Conservation (phyloP, 1,139 yeast species). For the Wickerhamiella infanticola region DNA sequence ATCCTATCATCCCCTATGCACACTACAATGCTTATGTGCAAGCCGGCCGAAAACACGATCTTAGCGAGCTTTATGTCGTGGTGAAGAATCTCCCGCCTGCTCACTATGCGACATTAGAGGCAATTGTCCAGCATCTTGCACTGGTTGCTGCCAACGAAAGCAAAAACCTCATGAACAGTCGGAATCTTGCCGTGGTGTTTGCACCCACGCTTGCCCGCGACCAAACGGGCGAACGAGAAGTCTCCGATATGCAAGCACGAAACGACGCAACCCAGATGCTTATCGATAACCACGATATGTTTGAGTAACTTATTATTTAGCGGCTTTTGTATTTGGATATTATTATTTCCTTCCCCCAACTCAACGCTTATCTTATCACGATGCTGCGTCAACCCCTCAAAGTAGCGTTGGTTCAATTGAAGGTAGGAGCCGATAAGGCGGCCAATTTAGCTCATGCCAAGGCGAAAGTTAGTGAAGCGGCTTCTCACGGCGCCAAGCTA, state of each 20-base stretch:
- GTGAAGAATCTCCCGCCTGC: slow-evolving; percentile 44
- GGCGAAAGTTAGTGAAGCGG: slow-evolving; percentile 41
- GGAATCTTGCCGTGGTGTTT: slow-evolving; percentile 80
- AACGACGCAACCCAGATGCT: slow-evolving; percentile 69
- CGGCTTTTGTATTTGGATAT: too few relatives aligned
- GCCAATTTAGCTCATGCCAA: slow-evolving; percentile 45
- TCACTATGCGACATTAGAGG: slow-evolving; percentile 42
- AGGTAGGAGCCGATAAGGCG: slow-evolving; percentile 55
- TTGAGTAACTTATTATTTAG: background rate
- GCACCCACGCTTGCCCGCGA: slow-evolving; percentile 90
- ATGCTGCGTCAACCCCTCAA: slow-evolving; percentile 27
- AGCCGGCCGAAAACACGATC: slow-evolving; percentile 26
- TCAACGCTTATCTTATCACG: background rate
- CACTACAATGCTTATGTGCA: slow-evolving; percentile 52
- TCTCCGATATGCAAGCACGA: slow-evolving; percentile 70
- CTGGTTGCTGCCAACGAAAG: slow-evolving; percentile 19
- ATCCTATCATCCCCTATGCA: slow-evolving; percentile 64
- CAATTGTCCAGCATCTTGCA: slow-evolving; percentile 46
- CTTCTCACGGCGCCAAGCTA: slow-evolving; percentile 28
- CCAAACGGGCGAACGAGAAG: slow-evolving; percentile 65
- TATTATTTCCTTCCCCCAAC: background rate
- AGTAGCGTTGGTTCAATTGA: slow-evolving; percentile 64
- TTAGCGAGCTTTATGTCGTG: slow-evolving; percentile 25
- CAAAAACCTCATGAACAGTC: slow-evolving; percentile 48
- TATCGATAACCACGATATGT: slow-evolving; percentile 36